Percentiles rank a stretch among this genome's conserved stretches.
Conservation (phyloP, 345 rosid species). For the Erodium maritimum region DNA sequence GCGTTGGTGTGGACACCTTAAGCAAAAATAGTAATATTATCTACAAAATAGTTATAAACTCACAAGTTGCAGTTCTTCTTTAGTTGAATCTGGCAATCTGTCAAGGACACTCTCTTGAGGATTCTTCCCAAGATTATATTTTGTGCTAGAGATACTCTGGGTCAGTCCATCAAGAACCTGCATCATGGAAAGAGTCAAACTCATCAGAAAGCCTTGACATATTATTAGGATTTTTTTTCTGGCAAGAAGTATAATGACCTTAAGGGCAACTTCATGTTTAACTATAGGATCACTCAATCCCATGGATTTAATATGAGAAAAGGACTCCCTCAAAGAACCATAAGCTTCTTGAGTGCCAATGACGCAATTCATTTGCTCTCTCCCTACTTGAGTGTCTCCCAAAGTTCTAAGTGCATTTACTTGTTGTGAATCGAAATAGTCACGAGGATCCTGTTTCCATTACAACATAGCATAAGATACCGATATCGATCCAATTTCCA, state of each 20-base stretch:
- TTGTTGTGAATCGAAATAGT: constrained; percentile 95
- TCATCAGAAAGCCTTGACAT: background rate
- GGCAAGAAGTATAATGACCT: constrained; percentile 25
- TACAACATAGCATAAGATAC: background rate
- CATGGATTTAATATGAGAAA: constrained; percentile 33
- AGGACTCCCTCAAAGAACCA: constrained; percentile 48
- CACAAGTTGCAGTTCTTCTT: constrained; percentile 65
- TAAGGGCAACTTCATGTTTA: constrained; percentile 59
- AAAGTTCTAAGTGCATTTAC: constrained; percentile 44
- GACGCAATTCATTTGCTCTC: constrained; percentile 26
- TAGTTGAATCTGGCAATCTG: constrained; percentile 55
- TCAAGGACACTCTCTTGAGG: constrained; percentile 71
- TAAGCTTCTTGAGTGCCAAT: constrained; percentile 50
- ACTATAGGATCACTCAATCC: constrained; percentile 59
- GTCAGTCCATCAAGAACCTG: constrained; percentile 81
- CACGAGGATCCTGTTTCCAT: constrained; percentile 74
- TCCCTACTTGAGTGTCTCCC: constrained; percentile 27
- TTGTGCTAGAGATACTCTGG: constrained; percentile 65
- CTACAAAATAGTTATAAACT: constrained; percentile 12
- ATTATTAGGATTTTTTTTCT: background rate
- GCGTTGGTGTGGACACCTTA: background rate
- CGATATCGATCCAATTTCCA: constrained; percentile 6
- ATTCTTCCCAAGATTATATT: constrained; percentile 62
- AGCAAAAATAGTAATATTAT: background rate
- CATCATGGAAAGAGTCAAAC: constrained; percentile 11